Evolutionary conservation across 2,329 filamentous ascomycete genomes (phyloP), one percentile per base, ranked within the genome.

Genomic region (Botrytis hyacinthi): DNA sequence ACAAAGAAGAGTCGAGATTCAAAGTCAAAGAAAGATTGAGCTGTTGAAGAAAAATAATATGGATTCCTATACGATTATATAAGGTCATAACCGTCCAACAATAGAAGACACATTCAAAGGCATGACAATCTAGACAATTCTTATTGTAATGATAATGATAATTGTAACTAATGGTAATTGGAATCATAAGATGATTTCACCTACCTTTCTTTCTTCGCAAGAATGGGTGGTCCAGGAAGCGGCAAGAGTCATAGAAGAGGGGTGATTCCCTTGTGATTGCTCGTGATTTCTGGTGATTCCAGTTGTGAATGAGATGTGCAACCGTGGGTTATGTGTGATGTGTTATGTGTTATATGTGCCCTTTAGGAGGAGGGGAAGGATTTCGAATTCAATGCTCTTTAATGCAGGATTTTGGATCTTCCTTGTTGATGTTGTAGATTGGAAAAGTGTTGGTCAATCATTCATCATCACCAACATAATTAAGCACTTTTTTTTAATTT

Each of bases 61-160:
- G 22, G 26, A 62, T 62, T 62, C 35, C 37, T 42, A 18, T 42
- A 42, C 37, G 51, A 57, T n/a, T 16, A 32, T 57, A 32, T 57
- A 18, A 54, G 51, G 29, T 54, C 51, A 29, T 29, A 18, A 57
- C n/a, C 20, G 59, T 26, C 6, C 35, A 61, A 40, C 59, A 40
- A 40, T 16, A 26, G 22, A 37, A 22, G 32, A 61, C 26, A 54
- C n/a, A 61, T 61, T 37, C 35, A 35, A 61, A 22, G 18, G 59
- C 59, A 40, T 61, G 51, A 57, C n/a, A 62, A 62, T 62, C 35
- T n/a, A 42, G 60, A 62, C 60, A 62, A 42, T 62, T n/a, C 14
- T 40, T 2, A 32, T 29, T 29, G 51, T 18, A 40, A 40, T 18
- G 35, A 29, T 54, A 29, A 54, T 40, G 1, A 14, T 18, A 40